Conservation (phyloP, 1,284 basidiomycete species). For the Cutaneotrichosporon daszewskae region DNA sequence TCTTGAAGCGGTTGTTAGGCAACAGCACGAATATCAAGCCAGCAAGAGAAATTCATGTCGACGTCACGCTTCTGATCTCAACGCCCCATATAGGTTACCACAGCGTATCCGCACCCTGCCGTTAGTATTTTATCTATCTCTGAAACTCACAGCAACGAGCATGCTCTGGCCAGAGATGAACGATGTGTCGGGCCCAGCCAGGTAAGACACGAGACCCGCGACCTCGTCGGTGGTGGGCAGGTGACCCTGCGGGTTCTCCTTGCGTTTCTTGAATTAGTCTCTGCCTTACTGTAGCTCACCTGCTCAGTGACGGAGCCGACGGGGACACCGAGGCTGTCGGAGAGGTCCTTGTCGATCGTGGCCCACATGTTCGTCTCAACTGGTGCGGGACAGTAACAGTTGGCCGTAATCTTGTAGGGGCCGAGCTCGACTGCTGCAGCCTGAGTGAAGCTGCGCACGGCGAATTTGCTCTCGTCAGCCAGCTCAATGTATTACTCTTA, state of each 20-base stretch:
- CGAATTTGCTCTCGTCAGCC: constrained; percentile 49
- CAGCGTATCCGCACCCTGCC: no score
- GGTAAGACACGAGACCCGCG: constrained; percentile 17
- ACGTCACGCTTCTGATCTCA: no score
- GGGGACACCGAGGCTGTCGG: not conserved
- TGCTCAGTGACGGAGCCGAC: constrained; percentile 2
- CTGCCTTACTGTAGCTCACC: not conserved
- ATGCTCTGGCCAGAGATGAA: constrained; percentile 17
- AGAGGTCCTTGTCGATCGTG: constrained; percentile 15
- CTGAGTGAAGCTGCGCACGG: constrained; percentile 49
- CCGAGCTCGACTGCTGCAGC: constrained; percentile 48
- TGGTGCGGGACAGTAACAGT: constrained; percentile 54
- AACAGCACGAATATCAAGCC: no score
- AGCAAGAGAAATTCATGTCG: no score
- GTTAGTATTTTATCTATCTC: no score
- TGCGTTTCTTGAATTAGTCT: not conserved
- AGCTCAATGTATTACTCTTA: not conserved
- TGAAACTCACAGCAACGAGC: constrained; percentile 15
- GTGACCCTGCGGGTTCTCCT: constrained; percentile 9
- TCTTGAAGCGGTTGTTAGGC: no score
- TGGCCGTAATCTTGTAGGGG: constrained; percentile 52
- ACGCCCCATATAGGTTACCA: no score
- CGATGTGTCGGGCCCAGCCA: constrained; percentile 16
- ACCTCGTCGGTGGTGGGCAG: constrained; percentile 15
- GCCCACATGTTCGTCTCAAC: constrained; percentile 46